These are phyloP conservation scores for Salix arbutifolia DNA, from an alignment of 345 rosid species.

Conservation along the genomic window DNA sequence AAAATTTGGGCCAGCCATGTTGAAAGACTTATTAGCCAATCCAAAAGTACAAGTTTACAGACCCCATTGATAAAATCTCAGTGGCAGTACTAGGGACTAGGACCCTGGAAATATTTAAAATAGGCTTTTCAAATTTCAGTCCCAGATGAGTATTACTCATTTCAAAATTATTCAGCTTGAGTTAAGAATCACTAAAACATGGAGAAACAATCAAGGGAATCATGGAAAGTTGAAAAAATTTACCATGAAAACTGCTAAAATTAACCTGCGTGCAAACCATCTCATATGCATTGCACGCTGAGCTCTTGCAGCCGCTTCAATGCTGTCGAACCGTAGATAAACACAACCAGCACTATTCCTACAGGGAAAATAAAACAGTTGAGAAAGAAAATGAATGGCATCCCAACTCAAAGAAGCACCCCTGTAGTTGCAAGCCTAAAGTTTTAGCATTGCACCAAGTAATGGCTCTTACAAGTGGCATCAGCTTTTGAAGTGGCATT, in stretches of 20 bases:
- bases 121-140: neutral
- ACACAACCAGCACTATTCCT: slow-evolving; percentile 80
- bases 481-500: neutral
- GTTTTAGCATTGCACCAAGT: neutral
- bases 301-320: slow-evolving; percentile 57
- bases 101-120: neutral
- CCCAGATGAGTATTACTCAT: neutral
- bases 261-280: slow-evolving; percentile 88
- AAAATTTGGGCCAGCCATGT: neutral
- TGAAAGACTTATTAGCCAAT: neutral
- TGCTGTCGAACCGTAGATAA: slow-evolving; percentile 61
- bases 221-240: neutral
- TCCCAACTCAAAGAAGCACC: neutral
- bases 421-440: neutral
- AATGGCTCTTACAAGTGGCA: neutral
- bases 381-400: neutral
- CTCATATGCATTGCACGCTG: slow-evolving; percentile 88
- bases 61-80: neutral
- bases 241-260: slow-evolving; percentile 83
- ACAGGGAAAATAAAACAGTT: slow-evolving; percentile 9
- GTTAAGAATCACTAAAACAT: neutral
- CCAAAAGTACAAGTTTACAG: neutral
- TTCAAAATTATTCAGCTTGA: neutral
- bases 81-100: neutral
- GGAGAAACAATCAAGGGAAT: neutral